Conservation (phyloP, 306 rosid genomes). For the Acacia confusa region DNA sequence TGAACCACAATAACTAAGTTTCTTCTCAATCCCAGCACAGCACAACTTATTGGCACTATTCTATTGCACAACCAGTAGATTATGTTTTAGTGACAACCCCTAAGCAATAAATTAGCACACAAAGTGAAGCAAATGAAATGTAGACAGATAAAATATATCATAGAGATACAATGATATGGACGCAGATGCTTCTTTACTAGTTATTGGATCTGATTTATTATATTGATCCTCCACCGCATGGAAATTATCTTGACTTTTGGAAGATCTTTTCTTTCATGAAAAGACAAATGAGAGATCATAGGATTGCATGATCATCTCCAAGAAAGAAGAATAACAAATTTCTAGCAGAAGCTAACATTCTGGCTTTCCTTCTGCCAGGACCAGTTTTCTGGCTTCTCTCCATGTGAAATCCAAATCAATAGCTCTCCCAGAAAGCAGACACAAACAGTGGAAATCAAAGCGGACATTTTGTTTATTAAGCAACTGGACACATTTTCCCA, state of each 20-base stretch:
- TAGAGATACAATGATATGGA: not conserved
- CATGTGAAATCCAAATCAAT: not conserved
- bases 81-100: slow-evolving; percentile 17
- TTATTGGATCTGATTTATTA: not conserved
- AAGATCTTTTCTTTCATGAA: not conserved
- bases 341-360: not conserved
- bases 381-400: not conserved
- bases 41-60: slow-evolving; percentile 5
- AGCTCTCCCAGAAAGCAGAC: not conserved
- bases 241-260: not conserved
- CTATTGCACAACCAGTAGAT: not conserved
- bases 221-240: not conserved
- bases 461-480: not conserved
- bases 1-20: slow-evolving; percentile 36
- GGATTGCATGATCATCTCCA: not conserved
- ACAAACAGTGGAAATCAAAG: not conserved
- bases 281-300: not conserved
- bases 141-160: not conserved
- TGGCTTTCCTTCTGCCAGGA: not conserved
- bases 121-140: not conserved
- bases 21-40: slow-evolving; percentile 10
- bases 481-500: not conserved
- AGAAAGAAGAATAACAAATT: not conserved
- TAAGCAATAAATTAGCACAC: not conserved
- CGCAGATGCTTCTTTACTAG: not conserved